phyloP scores from a whole-genome alignment of 2,329 filamentous ascomycete genomes.

The Hypoxylon sp. region DNA sequence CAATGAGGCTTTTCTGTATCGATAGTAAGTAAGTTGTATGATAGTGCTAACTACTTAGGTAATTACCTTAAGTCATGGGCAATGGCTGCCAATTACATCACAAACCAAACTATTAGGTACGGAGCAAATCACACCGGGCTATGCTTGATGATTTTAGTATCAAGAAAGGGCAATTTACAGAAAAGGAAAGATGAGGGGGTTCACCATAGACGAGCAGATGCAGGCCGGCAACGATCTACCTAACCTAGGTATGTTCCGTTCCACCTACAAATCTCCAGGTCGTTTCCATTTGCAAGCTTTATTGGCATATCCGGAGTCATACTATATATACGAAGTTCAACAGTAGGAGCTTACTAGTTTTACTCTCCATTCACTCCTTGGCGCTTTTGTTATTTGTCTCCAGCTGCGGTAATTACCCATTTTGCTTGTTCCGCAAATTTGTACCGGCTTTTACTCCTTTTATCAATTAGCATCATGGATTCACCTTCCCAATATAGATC shows the following conservation, averaged over 20 bases:
- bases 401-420: too few species aligned
- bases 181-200: background rate
- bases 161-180: background rate
- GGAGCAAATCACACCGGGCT: background rate
- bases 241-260: background rate
- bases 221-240: background rate
- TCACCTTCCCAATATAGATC: too few species aligned
- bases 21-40: background rate
- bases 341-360: background rate
- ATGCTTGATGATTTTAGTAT: background rate
- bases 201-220: too few species aligned
- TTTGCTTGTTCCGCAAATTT: background rate
- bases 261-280: background rate
- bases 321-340: background rate
- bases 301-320: background rate
- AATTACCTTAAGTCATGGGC: background rate
- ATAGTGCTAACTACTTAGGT: background rate
- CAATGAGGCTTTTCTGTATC: too few species aligned
- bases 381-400: background rate
- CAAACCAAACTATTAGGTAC: background rate
- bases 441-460: background rate
- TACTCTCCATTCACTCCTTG: background rate
- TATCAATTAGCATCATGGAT: background rate
- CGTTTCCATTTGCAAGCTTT: background rate
- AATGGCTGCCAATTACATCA: background rate